Evolutionary conservation across 768 basidiomycete species (phyloP), one percentile per base, ranked within the genome.

Genomic region (Lepiota brunneoincarnata): DNA sequence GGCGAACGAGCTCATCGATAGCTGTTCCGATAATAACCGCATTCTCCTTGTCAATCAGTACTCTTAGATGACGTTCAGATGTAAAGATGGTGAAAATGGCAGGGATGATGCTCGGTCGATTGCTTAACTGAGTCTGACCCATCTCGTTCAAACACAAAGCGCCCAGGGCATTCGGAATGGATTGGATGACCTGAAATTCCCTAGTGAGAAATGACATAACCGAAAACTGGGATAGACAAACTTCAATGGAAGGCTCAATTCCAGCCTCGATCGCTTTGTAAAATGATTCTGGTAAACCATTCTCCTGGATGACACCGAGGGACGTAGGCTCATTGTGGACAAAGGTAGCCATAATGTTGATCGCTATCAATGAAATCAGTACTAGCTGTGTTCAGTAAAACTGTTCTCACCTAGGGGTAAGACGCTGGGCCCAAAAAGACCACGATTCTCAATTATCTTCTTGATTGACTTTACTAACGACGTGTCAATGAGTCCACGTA

Each of bases 321-420:
- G 93, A 97, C 0, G 95, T 98, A 6, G 97, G 97, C 68, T 99
- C 97, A 59, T 98, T 99, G 75, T 99, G 96, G 7, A 98, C 86
- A 69, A 98, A 98, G 0, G 93, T 93, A 12, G 93, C 86, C 86
- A 97, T 92, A 64, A 94, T 88, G 67, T 95, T 93, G 75, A 95
- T 91, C 4, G 91, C 93, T 91, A 58, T 14, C 55, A 9, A 9
- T 49, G 6, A 41, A 50, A 18, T 5, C 34, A 31, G 15, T 59
- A 31, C 14, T 42, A 58, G 28, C 51, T n/a, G 36, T 50, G 34
- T 26, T 26, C 43, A n/a, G 15, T 45, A 11, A 1, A 31, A 7
- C 38, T 23, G 7, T 26, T 73, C 83, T 34, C 68, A 93, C 93
- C 89, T 40, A 94, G 75, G 1, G 92, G 88, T 40, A 95, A 81